These are phyloP conservation scores for Aegilops bicornis DNA, from an alignment of 176 grass and related monocot genomes.

Conservation along the genomic window DNA sequence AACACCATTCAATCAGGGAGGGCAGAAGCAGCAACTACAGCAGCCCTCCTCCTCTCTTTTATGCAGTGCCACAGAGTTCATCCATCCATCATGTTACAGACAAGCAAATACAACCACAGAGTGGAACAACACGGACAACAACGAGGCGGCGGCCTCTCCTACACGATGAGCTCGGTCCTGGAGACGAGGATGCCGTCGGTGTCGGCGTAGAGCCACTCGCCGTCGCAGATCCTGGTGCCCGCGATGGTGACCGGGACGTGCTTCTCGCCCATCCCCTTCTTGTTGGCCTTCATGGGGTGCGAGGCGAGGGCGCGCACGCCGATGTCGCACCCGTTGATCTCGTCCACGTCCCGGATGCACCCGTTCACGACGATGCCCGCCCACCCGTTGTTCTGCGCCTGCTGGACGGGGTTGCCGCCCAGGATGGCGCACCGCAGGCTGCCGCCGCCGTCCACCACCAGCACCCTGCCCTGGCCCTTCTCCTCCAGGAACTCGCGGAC, in stretches of 20 bases:
- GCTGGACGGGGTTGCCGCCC: slow-evolving; percentile 82
- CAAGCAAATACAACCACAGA: neutral
- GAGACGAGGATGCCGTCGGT: slow-evolving; percentile 72
- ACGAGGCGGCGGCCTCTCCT: neutral
- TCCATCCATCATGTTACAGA: neutral
- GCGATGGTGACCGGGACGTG: slow-evolving; percentile 49
- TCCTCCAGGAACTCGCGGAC: slow-evolving; percentile 75
- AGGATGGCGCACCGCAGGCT: slow-evolving; percentile 79
- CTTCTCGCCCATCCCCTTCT: slow-evolving; percentile 84
- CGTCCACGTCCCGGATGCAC: slow-evolving; percentile 87
- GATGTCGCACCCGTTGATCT: slow-evolving; percentile 89
- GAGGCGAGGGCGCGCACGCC: slow-evolving; percentile 70
- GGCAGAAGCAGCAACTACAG: neutral
- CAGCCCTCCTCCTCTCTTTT: neutral
- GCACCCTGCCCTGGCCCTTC: slow-evolving; percentile 70
- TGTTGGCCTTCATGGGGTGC: slow-evolving; percentile 81
- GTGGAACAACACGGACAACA: neutral
- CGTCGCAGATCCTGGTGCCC: slow-evolving; percentile 64
- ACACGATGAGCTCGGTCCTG: slow-evolving; percentile 50
- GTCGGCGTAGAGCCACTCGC: slow-evolving; percentile 83
- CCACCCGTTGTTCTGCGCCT: slow-evolving; percentile 86
- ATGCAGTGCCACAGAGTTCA: neutral
- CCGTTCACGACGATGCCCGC: slow-evolving; percentile 79
- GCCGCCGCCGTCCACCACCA: slow-evolving; percentile 68
- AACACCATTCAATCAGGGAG: neutral